Evolutionary conservation across 495 filamentous ascomycete species (phyloP), one percentile per base, ranked within the genome.

Genomic region (Parathielavia appendiculata): DNA sequence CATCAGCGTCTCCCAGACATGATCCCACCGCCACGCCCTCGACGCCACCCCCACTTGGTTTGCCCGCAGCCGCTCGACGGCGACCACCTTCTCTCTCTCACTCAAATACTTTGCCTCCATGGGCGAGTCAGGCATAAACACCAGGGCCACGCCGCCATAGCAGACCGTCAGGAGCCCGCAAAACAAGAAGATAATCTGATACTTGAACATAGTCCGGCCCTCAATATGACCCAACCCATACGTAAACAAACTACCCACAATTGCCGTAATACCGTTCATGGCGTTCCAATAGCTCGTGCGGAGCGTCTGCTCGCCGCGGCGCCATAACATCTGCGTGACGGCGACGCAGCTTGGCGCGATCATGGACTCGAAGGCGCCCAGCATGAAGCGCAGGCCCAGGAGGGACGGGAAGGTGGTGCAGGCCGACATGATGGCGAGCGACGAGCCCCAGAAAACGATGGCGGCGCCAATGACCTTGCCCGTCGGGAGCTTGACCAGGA

Each of bases 211-310:
- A 11, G 72, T 63, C 0, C 72, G 55, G 35, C 78, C 82, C 0
- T 75, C 55, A 57, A 86, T 83, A 60, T 85, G 82, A 1, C 81
- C 83, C 11, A 87, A 73, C 19, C 81, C 82, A 53, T 80, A 86
- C 1, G 79, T 79, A 34, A 85, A 75, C 36, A 85, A 55, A 43
- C 74, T 75, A 35, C 69, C 75, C 20, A 79, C 71, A 32, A 80
- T 76, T 51, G 71, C 70, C 14, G 75, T 76, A 5, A 77, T 62
- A 6, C 79, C 77, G 53, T 78, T 74, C 78, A 80, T 82, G 23
- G 76, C 70, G 56, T 79, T 78, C 79, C 75, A 77, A 66, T 76
- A 77, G 7, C 70, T 71, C 46, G 76, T 78, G 0, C 78, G 71
- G 41, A 79, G 67, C 4, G 77, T 81, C 64, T 82, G 77, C 65